Percentiles rank a stretch among this genome's conserved stretches.
phyloP scores from a whole-genome alignment of 306 rosid genomes.

The Styphnolobium japonicum region DNA sequence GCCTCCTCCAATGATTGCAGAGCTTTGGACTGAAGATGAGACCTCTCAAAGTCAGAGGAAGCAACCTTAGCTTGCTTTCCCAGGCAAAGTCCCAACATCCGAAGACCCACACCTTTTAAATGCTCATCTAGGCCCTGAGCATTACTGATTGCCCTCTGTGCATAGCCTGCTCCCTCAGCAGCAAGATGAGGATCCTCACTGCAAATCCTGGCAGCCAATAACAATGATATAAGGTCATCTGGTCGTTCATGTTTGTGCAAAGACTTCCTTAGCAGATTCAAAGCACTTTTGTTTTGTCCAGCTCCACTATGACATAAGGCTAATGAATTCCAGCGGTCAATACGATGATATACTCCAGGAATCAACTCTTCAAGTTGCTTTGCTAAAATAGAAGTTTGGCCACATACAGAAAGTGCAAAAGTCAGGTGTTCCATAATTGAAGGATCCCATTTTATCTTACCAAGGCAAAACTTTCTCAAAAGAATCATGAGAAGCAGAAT shows the following conservation, averaged over 20 bases:
- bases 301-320: constrained; percentile 83
- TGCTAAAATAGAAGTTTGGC: constrained; percentile 76
- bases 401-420: constrained; percentile 81
- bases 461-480: constrained; percentile 57
- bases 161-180: constrained; percentile 75
- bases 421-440: constrained; percentile 87
- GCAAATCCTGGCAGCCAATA: constrained; percentile 84
- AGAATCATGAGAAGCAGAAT: constrained; percentile 86
- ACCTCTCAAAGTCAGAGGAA: constrained; percentile 39
- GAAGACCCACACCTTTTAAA: constrained; percentile 74
- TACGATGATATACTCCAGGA: constrained; percentile 88
- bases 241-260: constrained; percentile 88
- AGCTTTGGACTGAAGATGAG: constrained; percentile 21
- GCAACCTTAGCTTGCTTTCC: constrained; percentile 73
- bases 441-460: constrained; percentile 86
- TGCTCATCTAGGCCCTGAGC: constrained; percentile 57
- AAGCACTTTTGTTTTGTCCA: constrained; percentile 60
- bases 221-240: constrained; percentile 61
- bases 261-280: constrained; percentile 77
- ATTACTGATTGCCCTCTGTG: constrained; percentile 57
- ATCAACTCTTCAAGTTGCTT: constrained; percentile 76
- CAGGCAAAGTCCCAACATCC: constrained; percentile 79
- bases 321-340: constrained; percentile 85
- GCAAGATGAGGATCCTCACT: constrained; percentile 72
- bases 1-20: constrained; percentile 13